These are phyloP conservation scores for Bryoglossum gracile DNA, from an alignment of 495 filamentous ascomycete genomes.

Conservation along the genomic window DNA sequence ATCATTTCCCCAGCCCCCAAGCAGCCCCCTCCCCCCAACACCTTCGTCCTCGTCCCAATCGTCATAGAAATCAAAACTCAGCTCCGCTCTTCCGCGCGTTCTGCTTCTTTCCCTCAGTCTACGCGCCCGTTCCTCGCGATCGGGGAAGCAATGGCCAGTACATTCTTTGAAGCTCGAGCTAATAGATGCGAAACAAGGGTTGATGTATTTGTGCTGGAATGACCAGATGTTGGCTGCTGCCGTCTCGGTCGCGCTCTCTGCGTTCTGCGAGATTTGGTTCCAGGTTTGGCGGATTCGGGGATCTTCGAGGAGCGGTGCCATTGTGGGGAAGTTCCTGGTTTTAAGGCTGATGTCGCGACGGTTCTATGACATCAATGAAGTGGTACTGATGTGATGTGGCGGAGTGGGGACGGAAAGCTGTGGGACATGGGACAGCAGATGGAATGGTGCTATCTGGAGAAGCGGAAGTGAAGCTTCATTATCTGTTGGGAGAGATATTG, in stretches of 20 bases:
- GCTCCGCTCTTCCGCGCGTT: slow-evolving; percentile 62
- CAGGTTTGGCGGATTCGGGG: slow-evolving; percentile 89
- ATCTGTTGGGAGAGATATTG: no score
- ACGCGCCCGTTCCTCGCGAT: slow-evolving; percentile 64
- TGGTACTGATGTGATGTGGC: no score
- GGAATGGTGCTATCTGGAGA: no score
- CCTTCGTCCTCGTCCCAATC: slow-evolving; percentile 85
- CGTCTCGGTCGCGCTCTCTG: slow-evolving; percentile 86
- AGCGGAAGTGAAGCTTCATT: no score
- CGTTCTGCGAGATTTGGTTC: slow-evolving; percentile 86
- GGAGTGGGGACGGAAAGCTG: no score
- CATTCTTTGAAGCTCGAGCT: slow-evolving; percentile 60
- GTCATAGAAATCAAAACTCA: slow-evolving; percentile 96
- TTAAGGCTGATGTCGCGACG: no score
- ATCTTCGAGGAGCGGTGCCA: slow-evolving; percentile 61
- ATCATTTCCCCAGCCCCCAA: slow-evolving; percentile 56
- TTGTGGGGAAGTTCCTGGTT: no score
- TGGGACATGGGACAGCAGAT: no score
- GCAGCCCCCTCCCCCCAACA: slow-evolving; percentile 28
- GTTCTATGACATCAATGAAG: no score
- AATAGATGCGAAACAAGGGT: slow-evolving; percentile 68
- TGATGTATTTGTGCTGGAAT: slow-evolving; percentile 78
- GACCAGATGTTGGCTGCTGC: slow-evolving; percentile 84
- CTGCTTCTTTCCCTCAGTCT: slow-evolving; percentile 50
- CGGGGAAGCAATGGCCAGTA: slow-evolving; percentile 63